Conservation (phyloP, 2,329 filamentous ascomycete genomes). For the Fusarium longipes region DNA sequence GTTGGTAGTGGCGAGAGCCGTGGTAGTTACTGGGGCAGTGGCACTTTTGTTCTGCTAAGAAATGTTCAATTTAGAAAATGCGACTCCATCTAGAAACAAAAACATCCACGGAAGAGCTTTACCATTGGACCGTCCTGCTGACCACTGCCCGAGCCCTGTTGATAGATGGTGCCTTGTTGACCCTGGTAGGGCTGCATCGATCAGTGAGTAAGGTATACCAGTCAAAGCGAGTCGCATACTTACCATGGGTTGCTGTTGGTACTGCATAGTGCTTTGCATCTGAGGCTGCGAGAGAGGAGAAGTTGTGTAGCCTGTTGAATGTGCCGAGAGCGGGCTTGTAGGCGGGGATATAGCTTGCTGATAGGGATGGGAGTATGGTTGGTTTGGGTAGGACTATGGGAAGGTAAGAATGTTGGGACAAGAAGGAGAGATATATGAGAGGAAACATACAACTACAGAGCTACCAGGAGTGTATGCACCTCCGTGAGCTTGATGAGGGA, state of each 20-base stretch:
- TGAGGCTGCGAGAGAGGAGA: conserved; percentile 26
- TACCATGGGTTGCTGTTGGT: conserved; percentile 39
- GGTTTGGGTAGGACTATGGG: conserved; percentile 41
- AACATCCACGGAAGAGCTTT: conserved; percentile 46
- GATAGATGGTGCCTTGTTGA: conserved; percentile 37
- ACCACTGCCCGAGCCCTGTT: conserved; percentile 35
- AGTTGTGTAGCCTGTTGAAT: conserved; percentile 22
- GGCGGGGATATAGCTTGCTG: conserved; percentile 37
- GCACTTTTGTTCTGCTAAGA: conserved; percentile 41
- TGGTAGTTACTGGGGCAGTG: conserved; percentile 26
- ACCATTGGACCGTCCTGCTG: conserved; percentile 45
- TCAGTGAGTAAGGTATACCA: conserved; percentile 4
- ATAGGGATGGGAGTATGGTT: conserved; percentile 36
- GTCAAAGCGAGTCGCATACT: background rate
- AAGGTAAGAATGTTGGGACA: conserved; percentile 9
- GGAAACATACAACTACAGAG: conserved; percentile 35
- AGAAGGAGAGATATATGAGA: background rate
- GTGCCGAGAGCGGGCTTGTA: conserved; percentile 35
- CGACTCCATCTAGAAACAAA: conserved; percentile 37
- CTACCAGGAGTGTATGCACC: conserved; percentile 44
- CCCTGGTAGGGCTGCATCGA: conserved; percentile 26
- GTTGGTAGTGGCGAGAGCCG: conserved; percentile 15
- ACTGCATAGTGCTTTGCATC: conserved; percentile 37
- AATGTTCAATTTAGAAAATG: conserved; percentile 38
- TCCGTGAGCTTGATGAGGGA: conserved; percentile 39